A percentile compares a stretch with the other conserved stretches of the same genome.
Evolutionary conservation across 164 flowering plant species (phyloP).

Genomic region (Cinnamomum chago): DNA sequence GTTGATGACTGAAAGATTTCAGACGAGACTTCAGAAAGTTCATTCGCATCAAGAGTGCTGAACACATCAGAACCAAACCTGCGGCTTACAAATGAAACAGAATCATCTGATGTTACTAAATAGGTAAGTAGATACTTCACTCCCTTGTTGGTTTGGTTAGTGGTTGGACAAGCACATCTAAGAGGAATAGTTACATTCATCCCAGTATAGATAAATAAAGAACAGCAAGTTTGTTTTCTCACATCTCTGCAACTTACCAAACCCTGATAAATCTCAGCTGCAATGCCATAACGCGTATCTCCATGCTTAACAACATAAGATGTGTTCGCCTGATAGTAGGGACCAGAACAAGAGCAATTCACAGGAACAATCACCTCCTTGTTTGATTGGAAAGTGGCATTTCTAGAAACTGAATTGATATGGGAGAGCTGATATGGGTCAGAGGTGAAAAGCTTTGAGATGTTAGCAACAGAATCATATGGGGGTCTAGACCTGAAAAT

Average conservation of each 20-base stretch:
- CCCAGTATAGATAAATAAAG: conserved; percentile 16
- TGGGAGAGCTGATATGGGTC: conserved; percentile 27
- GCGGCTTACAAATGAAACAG: conserved; percentile 23
- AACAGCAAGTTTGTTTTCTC: conserved; percentile 31
- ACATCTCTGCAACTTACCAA: conserved; percentile 58
- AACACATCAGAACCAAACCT: conserved; percentile 28
- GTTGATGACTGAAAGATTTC: conserved; percentile 43
- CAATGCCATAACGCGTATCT: conserved; percentile 34
- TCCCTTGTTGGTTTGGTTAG: conserved; percentile 37
- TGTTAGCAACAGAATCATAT: conserved; percentile 33
- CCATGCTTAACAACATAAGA: conserved; percentile 29
- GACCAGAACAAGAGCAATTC: conserved; percentile 48
- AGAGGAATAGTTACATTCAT: conserved; percentile 39
- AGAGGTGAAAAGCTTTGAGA: conserved; percentile 35
- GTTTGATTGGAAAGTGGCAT: conserved; percentile 29
- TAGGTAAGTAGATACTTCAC: conserved; percentile 44
- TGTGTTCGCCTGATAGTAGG: conserved; percentile 47
- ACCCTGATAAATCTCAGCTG: conserved; percentile 61
- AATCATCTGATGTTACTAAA: conserved; percentile 30
- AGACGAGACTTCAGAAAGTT: conserved; percentile 18
- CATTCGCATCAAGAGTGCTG: conserved; percentile 41
- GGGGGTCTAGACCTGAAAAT: conserved; percentile 44
- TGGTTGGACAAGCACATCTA: conserved; percentile 66
- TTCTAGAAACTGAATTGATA: conserved; percentile 37
- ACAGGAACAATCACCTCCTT: conserved; percentile 47